These are phyloP conservation scores for Prunus dulcis DNA, from an alignment of 306 rosid genomes.

Conservation along the genomic window DNA sequence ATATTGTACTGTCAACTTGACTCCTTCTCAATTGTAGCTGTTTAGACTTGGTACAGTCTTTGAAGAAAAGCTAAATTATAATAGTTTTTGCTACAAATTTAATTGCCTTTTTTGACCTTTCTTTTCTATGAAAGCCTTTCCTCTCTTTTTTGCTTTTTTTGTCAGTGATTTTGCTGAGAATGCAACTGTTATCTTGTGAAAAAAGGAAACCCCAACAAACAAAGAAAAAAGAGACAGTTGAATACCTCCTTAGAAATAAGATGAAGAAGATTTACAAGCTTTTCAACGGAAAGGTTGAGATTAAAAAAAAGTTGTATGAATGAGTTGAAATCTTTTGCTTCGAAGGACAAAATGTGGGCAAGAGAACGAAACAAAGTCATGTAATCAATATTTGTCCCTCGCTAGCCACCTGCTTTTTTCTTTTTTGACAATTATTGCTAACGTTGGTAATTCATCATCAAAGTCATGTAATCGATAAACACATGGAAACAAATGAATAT, in stretches of 20 bases:
- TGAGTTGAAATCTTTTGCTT: neutral
- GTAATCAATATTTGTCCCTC: neutral
- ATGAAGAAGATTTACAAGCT: neutral
- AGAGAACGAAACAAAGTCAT: neutral
- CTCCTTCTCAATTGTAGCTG: neutral
- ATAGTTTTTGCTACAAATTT: neutral
- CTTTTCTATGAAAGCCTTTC: too few species aligned
- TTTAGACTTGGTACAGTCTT: neutral
- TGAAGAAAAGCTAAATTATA: neutral
- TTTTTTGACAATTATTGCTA: too few species aligned
- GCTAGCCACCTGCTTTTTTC: neutral
- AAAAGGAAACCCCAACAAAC: neutral
- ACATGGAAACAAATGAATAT: too few species aligned
- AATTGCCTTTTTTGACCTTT: too few species aligned
- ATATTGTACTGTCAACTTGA: neutral
- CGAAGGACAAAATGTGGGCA: neutral
- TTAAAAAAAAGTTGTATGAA: neutral
- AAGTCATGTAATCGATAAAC: too few species aligned
- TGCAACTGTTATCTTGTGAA: too few species aligned
- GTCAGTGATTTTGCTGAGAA: too few species aligned
- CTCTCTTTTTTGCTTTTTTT: too few species aligned
- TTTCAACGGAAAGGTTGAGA: neutral
- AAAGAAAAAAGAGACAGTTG: neutral
- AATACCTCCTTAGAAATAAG: neutral
- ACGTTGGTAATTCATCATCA: too few species aligned